Evolutionary conservation across 2,329 filamentous ascomycete species (phyloP).

Genomic region (Colletotrichum sp.): DNA sequence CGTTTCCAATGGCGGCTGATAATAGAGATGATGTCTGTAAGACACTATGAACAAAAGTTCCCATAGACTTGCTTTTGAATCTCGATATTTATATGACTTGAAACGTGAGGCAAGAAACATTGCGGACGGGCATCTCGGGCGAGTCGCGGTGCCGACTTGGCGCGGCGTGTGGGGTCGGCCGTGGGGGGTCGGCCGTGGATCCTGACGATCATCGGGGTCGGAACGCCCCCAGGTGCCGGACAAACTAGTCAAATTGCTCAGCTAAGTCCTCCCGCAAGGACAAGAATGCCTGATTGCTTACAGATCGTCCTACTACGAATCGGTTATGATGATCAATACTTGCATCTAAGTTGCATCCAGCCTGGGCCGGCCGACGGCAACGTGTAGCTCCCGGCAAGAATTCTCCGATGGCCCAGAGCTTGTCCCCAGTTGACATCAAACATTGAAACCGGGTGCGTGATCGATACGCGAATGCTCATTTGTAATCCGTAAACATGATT

Average conservation of each 20-base stretch:
- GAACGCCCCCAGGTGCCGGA: not conserved
- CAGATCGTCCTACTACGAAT: not conserved
- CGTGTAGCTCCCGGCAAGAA: not conserved
- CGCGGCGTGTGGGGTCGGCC: not conserved
- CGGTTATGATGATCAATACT: not conserved
- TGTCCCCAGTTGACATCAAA: not conserved
- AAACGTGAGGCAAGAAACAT: not conserved
- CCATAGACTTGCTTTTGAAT: not conserved
- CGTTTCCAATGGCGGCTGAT: not conserved
- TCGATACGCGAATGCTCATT: not conserved
- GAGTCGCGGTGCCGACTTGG: not conserved
- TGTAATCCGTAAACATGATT: not conserved
- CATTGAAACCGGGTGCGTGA: not conserved
- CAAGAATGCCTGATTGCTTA: not conserved
- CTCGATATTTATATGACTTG: not conserved
- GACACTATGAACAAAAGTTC: not conserved
- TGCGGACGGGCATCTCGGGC: not conserved
- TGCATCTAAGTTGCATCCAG: not conserved
- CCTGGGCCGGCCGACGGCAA: not conserved
- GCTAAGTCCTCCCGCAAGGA: not conserved
- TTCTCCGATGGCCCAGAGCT: not conserved
- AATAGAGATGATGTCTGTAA: not conserved
- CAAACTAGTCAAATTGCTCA: not conserved
- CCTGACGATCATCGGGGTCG: not conserved
- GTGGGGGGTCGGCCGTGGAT: not conserved